phyloP scores from a whole-genome alignment of 495 filamentous ascomycete genomes.

The Penicillium antarcticum region DNA sequence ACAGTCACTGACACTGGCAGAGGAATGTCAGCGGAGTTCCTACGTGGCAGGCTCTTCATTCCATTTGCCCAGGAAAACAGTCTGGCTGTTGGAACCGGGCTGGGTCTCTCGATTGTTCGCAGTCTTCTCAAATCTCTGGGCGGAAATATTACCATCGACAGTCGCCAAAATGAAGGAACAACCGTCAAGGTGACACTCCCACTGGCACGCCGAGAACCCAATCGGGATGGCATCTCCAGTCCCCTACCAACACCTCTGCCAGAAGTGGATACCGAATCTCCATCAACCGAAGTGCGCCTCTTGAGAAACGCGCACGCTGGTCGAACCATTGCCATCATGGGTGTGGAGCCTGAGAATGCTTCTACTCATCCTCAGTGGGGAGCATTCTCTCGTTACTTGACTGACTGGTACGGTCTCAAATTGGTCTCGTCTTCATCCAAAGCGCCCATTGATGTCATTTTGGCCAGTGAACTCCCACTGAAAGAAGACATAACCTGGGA shows the following conservation, averaged over 20 bases:
- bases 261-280: slow-evolving; percentile 7
- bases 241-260: neutral
- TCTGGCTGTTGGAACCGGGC: slow-evolving; percentile 41
- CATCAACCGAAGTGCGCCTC: slow-evolving; percentile 6
- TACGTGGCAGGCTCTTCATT: slow-evolving; percentile 39
- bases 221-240: slow-evolving; percentile 5
- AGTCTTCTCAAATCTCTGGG: slow-evolving; percentile 37
- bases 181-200: slow-evolving; percentile 46
- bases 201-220: slow-evolving; percentile 22
- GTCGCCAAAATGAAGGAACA: slow-evolving; percentile 41
- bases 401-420: slow-evolving; percentile 41
- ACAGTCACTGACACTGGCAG: slow-evolving; percentile 35
- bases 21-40: slow-evolving; percentile 33
- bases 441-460: slow-evolving; percentile 26
- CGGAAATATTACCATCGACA: slow-evolving; percentile 41
- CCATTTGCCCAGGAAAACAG: slow-evolving; percentile 49
- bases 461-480: slow-evolving; percentile 30
- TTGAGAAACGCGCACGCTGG: slow-evolving; percentile 22
- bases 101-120: slow-evolving; percentile 43
- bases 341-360: slow-evolving; percentile 19
- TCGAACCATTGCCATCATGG: slow-evolving; percentile 31
- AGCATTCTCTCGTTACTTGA: slow-evolving; percentile 27
- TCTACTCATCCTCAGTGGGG: slow-evolving; percentile 18
- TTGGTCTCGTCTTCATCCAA: slow-evolving; percentile 25
- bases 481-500: slow-evolving; percentile 1